Evolutionary conservation across 1,139 yeast genomes (phyloP).

Genomic region (Hanseniaspora sp.): DNA sequence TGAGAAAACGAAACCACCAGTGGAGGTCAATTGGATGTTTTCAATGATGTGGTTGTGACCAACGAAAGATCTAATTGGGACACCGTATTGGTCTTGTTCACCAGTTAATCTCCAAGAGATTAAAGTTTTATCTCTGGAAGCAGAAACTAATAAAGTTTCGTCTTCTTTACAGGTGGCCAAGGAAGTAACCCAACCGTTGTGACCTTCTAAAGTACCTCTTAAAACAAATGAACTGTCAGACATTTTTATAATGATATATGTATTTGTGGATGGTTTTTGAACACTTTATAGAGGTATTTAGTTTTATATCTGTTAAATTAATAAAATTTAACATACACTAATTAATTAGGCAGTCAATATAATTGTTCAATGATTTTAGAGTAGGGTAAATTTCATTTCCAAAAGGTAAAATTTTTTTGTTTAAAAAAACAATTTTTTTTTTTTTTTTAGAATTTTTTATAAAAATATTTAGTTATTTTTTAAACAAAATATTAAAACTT

Average conservation of each 20-base stretch:
- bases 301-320: no score
- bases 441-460: not conserved
- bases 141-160: conserved; percentile 97
- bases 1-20: conserved; percentile 95
- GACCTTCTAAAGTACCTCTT: conserved; percentile 98
- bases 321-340: no score
- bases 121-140: conserved; percentile 97
- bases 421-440: not conserved
- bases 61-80: conserved; percentile 91
- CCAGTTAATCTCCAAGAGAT: conserved; percentile 98
- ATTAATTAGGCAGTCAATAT: no score
- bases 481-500: not conserved
- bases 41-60: conserved; percentile 99
- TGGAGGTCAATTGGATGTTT: conserved; percentile 96
- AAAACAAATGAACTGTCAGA: conserved; percentile 78
- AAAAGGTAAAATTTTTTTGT: no score
- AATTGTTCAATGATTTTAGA: no score
- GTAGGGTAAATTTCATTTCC: no score
- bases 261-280: conserved; percentile 17
- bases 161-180: conserved; percentile 96
- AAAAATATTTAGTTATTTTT: not conserved
- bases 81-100: conserved; percentile 95
- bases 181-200: conserved; percentile 94
- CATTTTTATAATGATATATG: conserved; percentile 32
- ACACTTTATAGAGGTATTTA: no score